Evolutionary conservation across 208 protist species (phyloP), one percentile per base, ranked within the genome.

Genomic region (Leishmania braziliensis): DNA sequence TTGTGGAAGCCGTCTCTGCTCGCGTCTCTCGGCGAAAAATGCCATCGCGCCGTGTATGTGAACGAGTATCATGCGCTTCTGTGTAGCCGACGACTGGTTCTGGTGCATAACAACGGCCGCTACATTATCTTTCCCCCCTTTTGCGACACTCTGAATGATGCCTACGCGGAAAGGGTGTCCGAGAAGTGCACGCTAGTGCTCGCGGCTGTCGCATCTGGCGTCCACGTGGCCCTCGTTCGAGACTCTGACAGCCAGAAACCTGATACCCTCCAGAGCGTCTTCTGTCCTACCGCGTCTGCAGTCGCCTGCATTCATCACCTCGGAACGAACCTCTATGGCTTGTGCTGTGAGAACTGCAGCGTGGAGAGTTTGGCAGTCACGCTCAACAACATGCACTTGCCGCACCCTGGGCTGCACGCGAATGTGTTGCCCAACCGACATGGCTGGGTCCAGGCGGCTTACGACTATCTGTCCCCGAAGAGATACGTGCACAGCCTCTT

Each of bases 101-200:
- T 96, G 66, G 84, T 96, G 0, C 86, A 86, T 20, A 66, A 78
- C 29, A 73, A 86, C 5, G 69, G 69, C 26, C 80, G 79, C 16
- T 81, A 89, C 62, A 90, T 93, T 65, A 87, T 87, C 43, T 95
- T 91, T 51, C 91, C 90, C 3, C 91, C 93, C 5, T 95, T 92
- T 69, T 80, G 87, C 46, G 81, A 76, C 36, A 36, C 74, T 33
- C 80, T 95, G 36, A 74, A 86, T 26, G 91, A 96, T 51, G 90
- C 87, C 5, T 90, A 92, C 73, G 88, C 90, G 26, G 88, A 90
- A 54, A 84, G 71, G 39, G 48, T 90, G 5, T 80, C 77, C 29
- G 79, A 81, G 54, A 66, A 79, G 43, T 81, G 76, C n/a, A 80
- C 85, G 8, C 56, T 95, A 56, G 80, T 96, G 39, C 68, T 91